Percentiles rank a stretch among this genome's conserved stretches.
These are phyloP conservation scores for Metarhizium sp. DNA, from an alignment of 2,329 filamentous ascomycete genomes.

Conservation along the genomic window DNA sequence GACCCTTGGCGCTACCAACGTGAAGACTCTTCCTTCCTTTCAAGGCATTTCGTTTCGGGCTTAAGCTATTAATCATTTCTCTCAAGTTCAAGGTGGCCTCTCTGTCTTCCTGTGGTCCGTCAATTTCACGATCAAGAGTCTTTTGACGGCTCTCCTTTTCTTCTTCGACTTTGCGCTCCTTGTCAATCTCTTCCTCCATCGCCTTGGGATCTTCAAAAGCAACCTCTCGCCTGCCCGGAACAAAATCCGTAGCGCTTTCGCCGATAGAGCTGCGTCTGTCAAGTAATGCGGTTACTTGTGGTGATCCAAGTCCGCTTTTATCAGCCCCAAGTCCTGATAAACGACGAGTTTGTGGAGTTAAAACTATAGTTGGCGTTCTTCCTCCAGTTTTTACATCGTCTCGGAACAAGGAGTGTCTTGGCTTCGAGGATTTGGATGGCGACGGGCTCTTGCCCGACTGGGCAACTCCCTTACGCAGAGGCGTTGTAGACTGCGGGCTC, in stretches of 20 bases:
- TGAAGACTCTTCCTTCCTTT: constrained; percentile 67
- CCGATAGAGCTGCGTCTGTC: constrained; percentile 64
- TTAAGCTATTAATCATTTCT: constrained; percentile 70
- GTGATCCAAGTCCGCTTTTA: constrained; percentile 63
- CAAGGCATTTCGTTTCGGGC: constrained; percentile 60
- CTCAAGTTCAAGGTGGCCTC: constrained; percentile 60
- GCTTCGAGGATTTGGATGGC: constrained; percentile 13
- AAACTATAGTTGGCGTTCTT: constrained; percentile 52
- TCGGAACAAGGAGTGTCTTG: constrained; percentile 38
- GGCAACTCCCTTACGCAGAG: constrained; percentile 6
- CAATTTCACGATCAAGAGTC: constrained; percentile 43
- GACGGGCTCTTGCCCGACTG: constrained; percentile 11
- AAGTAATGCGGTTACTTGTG: constrained; percentile 60
- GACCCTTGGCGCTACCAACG: constrained; percentile 62
- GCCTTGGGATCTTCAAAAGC: constrained; percentile 57
- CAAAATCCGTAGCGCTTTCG: constrained; percentile 54
- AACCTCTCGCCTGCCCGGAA: constrained; percentile 43
- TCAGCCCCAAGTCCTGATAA: constrained; percentile 63
- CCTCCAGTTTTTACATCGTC: constrained; percentile 42
- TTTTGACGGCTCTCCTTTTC: constrained; percentile 50
- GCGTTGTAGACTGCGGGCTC: constrained; percentile 8
- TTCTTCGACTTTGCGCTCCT: constrained; percentile 48
- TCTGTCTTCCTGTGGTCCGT: constrained; percentile 36
- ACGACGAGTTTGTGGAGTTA: constrained; percentile 41
- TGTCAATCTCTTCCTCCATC: constrained; percentile 54